A percentile compares a stretch with the other conserved stretches of the same genome.
Conservation (phyloP, 495 filamentous ascomycete genomes). For the Penicillium canariense region DNA sequence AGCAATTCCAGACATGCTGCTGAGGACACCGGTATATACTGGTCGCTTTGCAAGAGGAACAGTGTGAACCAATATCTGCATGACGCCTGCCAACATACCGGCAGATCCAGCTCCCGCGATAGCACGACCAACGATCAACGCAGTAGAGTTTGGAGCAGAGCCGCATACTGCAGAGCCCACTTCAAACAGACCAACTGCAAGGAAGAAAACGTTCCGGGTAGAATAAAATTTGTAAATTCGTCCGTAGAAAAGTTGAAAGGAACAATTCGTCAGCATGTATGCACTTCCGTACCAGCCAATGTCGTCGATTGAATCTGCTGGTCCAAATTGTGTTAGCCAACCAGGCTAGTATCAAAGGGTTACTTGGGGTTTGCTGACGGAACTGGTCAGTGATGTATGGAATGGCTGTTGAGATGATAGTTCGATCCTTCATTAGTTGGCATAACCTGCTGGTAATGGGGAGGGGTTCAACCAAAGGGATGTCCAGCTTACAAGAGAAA, state of each 20-base stretch:
- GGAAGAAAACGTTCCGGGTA: neutral
- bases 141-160: conserved; percentile 18
- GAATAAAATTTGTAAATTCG: neutral
- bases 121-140: neutral
- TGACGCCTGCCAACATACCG: conserved; percentile 70
- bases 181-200: conserved; percentile 38
- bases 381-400: neutral
- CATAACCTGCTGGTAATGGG: neutral
- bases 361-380: neutral
- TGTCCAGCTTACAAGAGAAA: neutral
- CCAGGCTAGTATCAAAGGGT: too few species aligned
- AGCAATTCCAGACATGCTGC: conserved; percentile 69
- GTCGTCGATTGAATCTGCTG: neutral
- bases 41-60: conserved; percentile 66
- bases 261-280: neutral
- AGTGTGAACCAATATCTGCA: conserved; percentile 66
- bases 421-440: conserved; percentile 3
- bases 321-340: neutral
- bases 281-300: neutral
- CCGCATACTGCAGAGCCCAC: conserved; percentile 35
- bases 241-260: neutral
- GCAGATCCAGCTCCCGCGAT: conserved; percentile 48
- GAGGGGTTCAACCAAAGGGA: neutral
- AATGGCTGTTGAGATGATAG: neutral
- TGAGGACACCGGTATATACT: conserved; percentile 65